Evolutionary conservation across 2,329 filamentous ascomycete genomes (phyloP).

Genomic region (Cytospora mali): DNA sequence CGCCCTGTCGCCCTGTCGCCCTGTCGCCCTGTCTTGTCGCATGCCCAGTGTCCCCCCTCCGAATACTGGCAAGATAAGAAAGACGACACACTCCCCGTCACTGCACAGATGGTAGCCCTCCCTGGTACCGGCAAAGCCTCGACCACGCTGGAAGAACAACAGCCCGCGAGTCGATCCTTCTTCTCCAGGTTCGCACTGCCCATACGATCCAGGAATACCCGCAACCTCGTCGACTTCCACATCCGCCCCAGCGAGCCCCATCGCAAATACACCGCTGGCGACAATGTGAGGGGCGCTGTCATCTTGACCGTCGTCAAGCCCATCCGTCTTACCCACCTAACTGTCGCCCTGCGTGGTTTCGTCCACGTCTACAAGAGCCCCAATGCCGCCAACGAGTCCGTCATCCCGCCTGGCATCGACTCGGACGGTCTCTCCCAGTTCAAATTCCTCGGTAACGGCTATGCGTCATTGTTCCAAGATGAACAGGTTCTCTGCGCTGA

Average conservation of each 20-base stretch:
- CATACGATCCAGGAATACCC: slow-evolving; percentile 53
- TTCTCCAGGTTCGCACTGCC: slow-evolving; percentile 57
- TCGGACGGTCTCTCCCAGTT: slow-evolving; percentile 40
- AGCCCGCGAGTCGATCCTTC: slow-evolving; percentile 48
- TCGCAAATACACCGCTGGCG: slow-evolving; percentile 74
- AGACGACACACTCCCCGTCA: slow-evolving; percentile 10
- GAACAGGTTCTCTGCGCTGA: slow-evolving; percentile 80
- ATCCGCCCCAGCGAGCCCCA: slow-evolving; percentile 77
- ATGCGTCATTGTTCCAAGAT: slow-evolving; percentile 81
- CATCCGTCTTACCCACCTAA: slow-evolving; percentile 76
- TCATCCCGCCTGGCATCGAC: slow-evolving; percentile 46
- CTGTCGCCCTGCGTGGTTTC: slow-evolving; percentile 76
- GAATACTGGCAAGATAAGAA: slow-evolving; percentile 16
- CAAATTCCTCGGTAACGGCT: slow-evolving; percentile 73
- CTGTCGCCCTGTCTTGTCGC: slow-evolving; percentile 3
- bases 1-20: slow-evolving; percentile 2
- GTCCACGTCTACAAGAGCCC: slow-evolving; percentile 78
- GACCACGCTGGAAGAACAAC: slow-evolving; percentile 43
- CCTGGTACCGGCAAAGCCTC: slow-evolving; percentile 45
- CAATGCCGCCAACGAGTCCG: slow-evolving; percentile 53
- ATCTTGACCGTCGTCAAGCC: slow-evolving; percentile 74
- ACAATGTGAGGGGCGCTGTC: slow-evolving; percentile 73
- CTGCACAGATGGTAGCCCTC: slow-evolving; percentile 50
- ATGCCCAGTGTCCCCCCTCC: slow-evolving; percentile 1
- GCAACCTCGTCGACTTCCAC: slow-evolving; percentile 77